A percentile compares a stretch with the other conserved stretches of the same genome.
phyloP scores from a whole-genome alignment of 2,329 filamentous ascomycete species.

The Rutstroemia sp. region DNA sequence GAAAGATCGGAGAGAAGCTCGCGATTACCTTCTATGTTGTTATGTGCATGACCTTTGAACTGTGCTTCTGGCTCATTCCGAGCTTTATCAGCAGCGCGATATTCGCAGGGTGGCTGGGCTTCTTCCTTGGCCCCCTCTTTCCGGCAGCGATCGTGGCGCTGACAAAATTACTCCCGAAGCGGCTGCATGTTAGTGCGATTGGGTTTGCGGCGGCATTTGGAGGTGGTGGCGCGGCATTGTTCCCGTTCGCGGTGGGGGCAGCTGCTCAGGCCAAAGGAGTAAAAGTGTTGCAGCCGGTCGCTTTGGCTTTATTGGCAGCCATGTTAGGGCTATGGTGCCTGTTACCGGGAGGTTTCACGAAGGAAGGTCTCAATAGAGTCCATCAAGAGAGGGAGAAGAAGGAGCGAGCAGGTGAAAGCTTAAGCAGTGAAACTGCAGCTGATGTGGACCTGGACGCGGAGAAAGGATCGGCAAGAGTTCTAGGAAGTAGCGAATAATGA shows the following conservation, averaged over 20 bases:
- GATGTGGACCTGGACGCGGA: too few relatives aligned
- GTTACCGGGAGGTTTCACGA: constrained; percentile 29
- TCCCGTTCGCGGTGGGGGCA: constrained; percentile 61
- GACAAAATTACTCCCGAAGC: constrained; percentile 64
- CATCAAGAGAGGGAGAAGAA: constrained; percentile 12
- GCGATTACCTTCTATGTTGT: constrained; percentile 58
- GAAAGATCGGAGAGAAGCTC: constrained; percentile 63
- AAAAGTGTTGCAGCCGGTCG: constrained; percentile 48
- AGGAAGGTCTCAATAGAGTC: constrained; percentile 17
- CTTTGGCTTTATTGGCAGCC: constrained; percentile 40
- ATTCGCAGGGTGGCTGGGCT: constrained; percentile 65
- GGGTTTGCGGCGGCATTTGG: constrained; percentile 76
- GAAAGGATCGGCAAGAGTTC: too few relatives aligned
- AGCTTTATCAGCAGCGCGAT: constrained; percentile 67
- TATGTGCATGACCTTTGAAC: constrained; percentile 53
- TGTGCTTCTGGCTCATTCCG: constrained; percentile 76
- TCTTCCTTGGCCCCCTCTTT: constrained; percentile 75
- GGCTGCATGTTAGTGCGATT: constrained; percentile 70
- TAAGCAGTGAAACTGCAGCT: too few relatives aligned
- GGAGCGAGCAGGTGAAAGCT: neutral
- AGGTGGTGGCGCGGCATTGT: constrained; percentile 52
- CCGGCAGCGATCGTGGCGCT: constrained; percentile 66
- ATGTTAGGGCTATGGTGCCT: constrained; percentile 40
- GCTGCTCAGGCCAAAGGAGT: constrained; percentile 54
- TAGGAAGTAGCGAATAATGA: too few relatives aligned